Evolutionary conservation across 2,329 filamentous ascomycete genomes (phyloP), one percentile per base, ranked within the genome.

Genomic region (Talaromyces albobiverticillius): DNA sequence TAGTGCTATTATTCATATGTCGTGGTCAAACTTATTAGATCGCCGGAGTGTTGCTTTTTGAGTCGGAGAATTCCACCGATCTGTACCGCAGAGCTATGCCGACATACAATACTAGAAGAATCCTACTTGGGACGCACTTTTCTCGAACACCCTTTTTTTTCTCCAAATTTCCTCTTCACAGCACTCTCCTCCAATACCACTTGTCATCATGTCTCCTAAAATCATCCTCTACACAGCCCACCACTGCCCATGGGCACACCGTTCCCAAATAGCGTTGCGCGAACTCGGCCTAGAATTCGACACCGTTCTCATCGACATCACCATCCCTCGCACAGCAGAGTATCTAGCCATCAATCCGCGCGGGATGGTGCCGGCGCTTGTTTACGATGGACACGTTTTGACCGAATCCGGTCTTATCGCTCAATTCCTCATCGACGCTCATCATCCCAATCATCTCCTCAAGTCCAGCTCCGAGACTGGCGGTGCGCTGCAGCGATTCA

Each of bases 261-360:
- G 46, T 23, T 23, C 10, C 32, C 46, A 48, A 16, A 48, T 48
- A 10, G 46, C 29, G 14, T 25, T 48, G n/a, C 22, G 22, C 22
- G 46, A 48, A 25, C 46, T 48, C 23, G 46, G 7, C 18, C 46
- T 48, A 18, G 14, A 26, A 22, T 48, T 36, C 16, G 46, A 48
- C 10, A 31, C 26, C 16, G 46, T 32, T 20, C 26, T 48, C 16
- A 23, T 48, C 20, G 29, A 48, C 20, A 31, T 31, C 16, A 48
- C 23, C 20, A 34, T 31, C 16, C 46, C 46, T 14, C 26, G 46
- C 11, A 36, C 46, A 8, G 23, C 46, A 10, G 26, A 48, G 14
- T 48, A 48, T 36, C 31, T 48, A 26, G 31, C 26, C 14, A 48
- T 48, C 46, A 48, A 48, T 48, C 46, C 46, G 26, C 29, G 46